Conservation (phyloP, 768 basidiomycete genomes). For the Lactifluus subvellereus region DNA sequence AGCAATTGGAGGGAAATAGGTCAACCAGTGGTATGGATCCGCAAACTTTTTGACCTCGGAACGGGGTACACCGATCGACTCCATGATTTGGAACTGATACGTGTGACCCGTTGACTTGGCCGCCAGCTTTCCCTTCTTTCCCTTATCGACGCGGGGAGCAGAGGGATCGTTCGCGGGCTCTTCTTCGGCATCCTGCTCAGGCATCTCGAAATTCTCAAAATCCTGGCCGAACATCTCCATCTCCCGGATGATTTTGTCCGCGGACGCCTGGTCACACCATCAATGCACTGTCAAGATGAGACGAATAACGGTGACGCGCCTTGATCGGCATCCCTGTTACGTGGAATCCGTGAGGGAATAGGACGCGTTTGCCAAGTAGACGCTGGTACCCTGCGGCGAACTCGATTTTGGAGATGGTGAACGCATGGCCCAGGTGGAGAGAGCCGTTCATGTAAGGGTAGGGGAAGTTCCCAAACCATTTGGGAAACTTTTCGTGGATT, state of each 20-base stretch:
- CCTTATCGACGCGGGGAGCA: constrained; percentile 57
- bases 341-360: constrained; percentile 98
- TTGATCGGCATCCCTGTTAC: constrained; percentile 99
- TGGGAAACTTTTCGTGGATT: constrained; percentile 73
- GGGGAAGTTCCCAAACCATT: constrained; percentile 97
- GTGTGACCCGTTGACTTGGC: constrained; percentile 90
- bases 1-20: constrained; percentile 95
- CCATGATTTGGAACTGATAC: constrained; percentile 99
- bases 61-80: constrained; percentile 84
- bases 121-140: constrained; percentile 90
- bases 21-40: constrained; percentile 89
- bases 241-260: constrained; percentile 96
- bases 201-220: constrained; percentile 64
- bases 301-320: constrained; percentile 41
- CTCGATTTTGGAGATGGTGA: constrained; percentile 97
- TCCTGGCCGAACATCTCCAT: constrained; percentile 92
- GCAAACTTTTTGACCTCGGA: constrained; percentile 93
- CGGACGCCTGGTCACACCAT: constrained; percentile 60
- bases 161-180: constrained; percentile 40
- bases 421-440: constrained; percentile 94
- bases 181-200: constrained; percentile 40
- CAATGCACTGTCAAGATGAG: not conserved
- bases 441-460: constrained; percentile 99
- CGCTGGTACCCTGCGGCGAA: constrained; percentile 94
- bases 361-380: constrained; percentile 86